phyloP scores from a whole-genome alignment of 345 rosid species.

The Psidium guajava region DNA sequence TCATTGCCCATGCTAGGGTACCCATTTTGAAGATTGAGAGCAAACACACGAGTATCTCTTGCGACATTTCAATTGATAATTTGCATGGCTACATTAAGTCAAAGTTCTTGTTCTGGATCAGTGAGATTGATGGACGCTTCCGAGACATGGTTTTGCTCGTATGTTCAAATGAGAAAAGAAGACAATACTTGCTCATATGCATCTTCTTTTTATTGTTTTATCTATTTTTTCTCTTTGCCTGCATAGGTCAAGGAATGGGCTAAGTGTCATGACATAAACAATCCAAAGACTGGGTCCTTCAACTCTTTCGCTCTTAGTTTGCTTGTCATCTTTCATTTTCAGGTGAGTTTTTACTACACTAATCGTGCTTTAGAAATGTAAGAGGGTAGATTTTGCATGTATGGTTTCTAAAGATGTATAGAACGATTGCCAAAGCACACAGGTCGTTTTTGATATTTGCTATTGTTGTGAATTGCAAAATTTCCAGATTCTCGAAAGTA shows the following conservation, averaged over 20 bases:
- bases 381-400: neutral
- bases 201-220: neutral
- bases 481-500: neutral
- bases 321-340: constrained; percentile 86
- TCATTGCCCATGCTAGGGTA: constrained; percentile 59
- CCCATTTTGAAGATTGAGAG: constrained; percentile 72
- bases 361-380: neutral
- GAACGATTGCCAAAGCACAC: neutral
- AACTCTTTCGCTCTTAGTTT: constrained; percentile 80
- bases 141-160: constrained; percentile 78
- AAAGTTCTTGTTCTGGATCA: constrained; percentile 70
- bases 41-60: constrained; percentile 38
- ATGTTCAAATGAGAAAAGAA: neutral
- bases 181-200: neutral
- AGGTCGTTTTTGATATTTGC: neutral
- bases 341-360: constrained; percentile 26
- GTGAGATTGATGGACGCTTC: constrained; percentile 69
- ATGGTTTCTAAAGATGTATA: neutral
- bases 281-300: constrained; percentile 56
- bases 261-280: constrained; percentile 64
- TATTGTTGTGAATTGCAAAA: neutral
- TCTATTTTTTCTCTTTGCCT: neutral
- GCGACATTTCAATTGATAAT: constrained; percentile 83
- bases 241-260: constrained; percentile 98
- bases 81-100: constrained; percentile 68